Conservation (phyloP, 1,284 basidiomycete species). For the Mycosarcoma maydis region DNA sequence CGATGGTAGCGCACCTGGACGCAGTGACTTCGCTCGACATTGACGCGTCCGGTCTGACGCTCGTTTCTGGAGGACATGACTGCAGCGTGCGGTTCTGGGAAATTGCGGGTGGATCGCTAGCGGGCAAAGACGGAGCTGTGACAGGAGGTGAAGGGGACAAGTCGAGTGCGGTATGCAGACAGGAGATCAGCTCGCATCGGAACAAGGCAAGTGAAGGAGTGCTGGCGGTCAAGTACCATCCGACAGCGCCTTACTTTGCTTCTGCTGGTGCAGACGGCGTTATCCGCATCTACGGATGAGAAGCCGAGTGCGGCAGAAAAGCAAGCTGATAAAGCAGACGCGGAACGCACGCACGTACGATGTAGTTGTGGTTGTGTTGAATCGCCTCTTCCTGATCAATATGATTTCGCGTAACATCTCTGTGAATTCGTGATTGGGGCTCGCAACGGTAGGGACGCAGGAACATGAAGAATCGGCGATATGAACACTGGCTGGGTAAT, state of each 20-base stretch:
- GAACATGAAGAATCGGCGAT: too few relatives aligned
- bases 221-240: constrained; percentile 84
- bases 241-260: constrained; percentile 84
- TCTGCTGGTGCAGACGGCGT: constrained; percentile 95
- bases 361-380: too few relatives aligned
- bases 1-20: constrained; percentile 89
- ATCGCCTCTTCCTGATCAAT: too few relatives aligned
- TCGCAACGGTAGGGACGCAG: too few relatives aligned
- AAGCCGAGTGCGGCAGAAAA: too few relatives aligned
- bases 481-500: background rate
- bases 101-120: constrained; percentile 71
- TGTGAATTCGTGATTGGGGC: too few relatives aligned
- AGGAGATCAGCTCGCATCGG: constrained; percentile 85
- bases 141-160: constrained; percentile 4
- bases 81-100: constrained; percentile 96
- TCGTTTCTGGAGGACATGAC: constrained; percentile 91
- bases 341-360: too few relatives aligned
- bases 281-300: constrained; percentile 77
- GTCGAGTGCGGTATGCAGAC: constrained; percentile 74
- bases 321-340: too few relatives aligned
- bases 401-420: too few relatives aligned
- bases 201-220: constrained; percentile 88
- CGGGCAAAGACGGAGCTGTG: constrained; percentile 11
- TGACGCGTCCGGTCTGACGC: constrained; percentile 83
- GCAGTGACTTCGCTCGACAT: constrained; percentile 89